These are phyloP conservation scores for Dryadomyces quercivorus DNA, from an alignment of 2,329 filamentous ascomycete genomes.

Conservation along the genomic window DNA sequence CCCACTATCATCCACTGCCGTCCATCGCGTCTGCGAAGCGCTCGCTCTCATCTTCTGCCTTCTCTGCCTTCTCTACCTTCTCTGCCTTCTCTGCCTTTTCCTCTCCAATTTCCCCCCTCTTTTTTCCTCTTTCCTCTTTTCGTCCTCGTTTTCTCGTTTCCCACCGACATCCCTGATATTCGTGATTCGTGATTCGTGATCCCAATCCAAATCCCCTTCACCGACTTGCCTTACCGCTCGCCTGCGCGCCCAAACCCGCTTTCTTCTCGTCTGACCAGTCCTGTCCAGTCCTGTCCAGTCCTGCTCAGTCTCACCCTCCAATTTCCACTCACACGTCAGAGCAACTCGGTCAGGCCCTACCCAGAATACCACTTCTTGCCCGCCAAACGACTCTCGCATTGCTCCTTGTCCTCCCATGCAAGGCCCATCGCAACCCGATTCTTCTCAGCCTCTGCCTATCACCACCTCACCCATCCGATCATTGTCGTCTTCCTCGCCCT, in stretches of 20 bases:
- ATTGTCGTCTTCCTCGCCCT: not conserved
- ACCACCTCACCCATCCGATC: not conserved
- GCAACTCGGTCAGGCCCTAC: not conserved
- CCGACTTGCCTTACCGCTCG: not conserved
- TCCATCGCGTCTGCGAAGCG: conserved; percentile 3
- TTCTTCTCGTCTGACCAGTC: no score
- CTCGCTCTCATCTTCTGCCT: not conserved
- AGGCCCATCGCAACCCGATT: not conserved
- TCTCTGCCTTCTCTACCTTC: not conserved
- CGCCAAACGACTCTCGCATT: not conserved
- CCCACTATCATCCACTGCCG: conserved; percentile 2
- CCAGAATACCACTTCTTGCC: no score
- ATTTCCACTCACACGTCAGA: not conserved
- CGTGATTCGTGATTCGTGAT: not conserved
- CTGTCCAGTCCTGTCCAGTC: no score
- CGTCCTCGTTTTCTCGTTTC: not conserved
- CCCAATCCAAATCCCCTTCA: not conserved
- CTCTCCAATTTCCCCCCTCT: conserved; percentile 3
- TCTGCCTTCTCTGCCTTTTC: not conserved
- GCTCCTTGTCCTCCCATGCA: not conserved
- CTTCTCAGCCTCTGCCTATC: not conserved
- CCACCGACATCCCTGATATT: not conserved
- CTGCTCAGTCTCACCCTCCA: not conserved
- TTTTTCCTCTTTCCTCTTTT: conserved; percentile 3
- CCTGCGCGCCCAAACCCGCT: no score